A percentile compares a stretch with the other conserved stretches of the same genome.
Conservation (phyloP, 1,284 basidiomycete genomes). For the Apiotrichum siamense region DNA sequence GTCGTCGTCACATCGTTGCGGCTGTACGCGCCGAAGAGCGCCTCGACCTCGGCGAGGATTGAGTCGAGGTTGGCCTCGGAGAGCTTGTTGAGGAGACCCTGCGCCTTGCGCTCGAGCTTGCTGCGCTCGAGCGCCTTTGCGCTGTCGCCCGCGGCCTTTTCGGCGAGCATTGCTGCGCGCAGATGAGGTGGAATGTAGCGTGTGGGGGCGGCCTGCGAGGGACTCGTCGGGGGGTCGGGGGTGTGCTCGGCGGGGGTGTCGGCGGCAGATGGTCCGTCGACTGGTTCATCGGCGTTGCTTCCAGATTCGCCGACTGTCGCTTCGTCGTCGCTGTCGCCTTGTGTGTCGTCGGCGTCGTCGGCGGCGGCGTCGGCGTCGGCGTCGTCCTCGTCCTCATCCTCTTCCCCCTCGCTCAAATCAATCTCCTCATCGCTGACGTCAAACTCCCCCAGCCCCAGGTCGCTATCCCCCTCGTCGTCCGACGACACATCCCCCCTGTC, state of each 20-base stretch:
- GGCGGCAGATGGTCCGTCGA: background rate
- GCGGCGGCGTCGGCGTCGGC: constrained; percentile 5
- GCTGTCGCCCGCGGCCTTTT: constrained; percentile 34
- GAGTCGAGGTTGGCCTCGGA: constrained; percentile 83
- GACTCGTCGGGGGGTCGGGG: background rate
- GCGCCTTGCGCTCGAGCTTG: constrained; percentile 71
- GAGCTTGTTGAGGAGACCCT: constrained; percentile 86
- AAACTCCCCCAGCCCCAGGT: constrained; percentile 6
- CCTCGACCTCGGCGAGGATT: constrained; percentile 72
- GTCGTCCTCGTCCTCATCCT: constrained; percentile 4
- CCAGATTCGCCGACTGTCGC: constrained; percentile 14
- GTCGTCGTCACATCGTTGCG: constrained; percentile 82
- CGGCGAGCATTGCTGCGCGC: constrained; percentile 45
- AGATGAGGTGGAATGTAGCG: constrained; percentile 54
- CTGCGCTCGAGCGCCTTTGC: constrained; percentile 53
- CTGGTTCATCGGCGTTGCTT: too few relatives aligned
- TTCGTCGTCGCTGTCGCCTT: constrained; percentile 9
- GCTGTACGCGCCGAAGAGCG: constrained; percentile 68
- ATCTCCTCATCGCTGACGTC: constrained; percentile 8
- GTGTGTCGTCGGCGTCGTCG: constrained; percentile 11
- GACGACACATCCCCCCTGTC: constrained; percentile 4
- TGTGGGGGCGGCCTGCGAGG: constrained; percentile 23
- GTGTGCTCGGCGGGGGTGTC: background rate
- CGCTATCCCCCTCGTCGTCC: constrained; percentile 1
- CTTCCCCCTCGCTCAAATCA: constrained; percentile 6